These are phyloP conservation scores for Russula sp. DNA, from an alignment of 768 basidiomycete genomes.

Conservation along the genomic window DNA sequence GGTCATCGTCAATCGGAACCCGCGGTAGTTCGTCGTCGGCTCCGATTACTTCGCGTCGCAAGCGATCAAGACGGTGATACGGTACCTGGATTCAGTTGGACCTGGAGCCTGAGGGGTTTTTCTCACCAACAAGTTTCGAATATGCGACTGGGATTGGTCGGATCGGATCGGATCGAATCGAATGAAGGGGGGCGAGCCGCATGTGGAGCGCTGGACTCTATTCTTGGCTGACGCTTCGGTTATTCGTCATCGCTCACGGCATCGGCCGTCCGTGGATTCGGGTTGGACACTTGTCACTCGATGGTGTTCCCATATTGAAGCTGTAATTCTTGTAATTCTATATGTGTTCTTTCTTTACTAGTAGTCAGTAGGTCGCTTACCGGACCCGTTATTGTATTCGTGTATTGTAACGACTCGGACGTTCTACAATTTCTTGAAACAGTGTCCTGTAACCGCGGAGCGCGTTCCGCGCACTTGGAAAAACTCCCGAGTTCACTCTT, in stretches of 20 bases:
- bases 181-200: not conserved
- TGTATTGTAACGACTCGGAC: no score
- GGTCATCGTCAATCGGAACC: no score
- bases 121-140: no score
- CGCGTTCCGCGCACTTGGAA: not conserved
- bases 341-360: not conserved
- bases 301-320: no score
- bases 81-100: not conserved
- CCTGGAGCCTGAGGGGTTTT: not conserved
- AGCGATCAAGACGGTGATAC: constrained; percentile 1
- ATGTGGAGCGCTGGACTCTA: not conserved
- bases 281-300: no score
- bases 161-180: not conserved
- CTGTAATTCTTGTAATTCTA: no score
- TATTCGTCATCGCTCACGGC: no score
- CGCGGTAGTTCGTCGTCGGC: not conserved
- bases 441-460: not conserved
- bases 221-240: not conserved
- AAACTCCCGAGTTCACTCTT: not conserved
- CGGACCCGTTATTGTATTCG: no score
- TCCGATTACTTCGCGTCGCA: not conserved
- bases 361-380: no score
- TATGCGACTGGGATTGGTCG: not conserved
- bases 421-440: no score
- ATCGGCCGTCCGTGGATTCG: no score